phyloP scores from a whole-genome alignment of 75 land plant species.

The Pinus tabuliformis region DNA sequence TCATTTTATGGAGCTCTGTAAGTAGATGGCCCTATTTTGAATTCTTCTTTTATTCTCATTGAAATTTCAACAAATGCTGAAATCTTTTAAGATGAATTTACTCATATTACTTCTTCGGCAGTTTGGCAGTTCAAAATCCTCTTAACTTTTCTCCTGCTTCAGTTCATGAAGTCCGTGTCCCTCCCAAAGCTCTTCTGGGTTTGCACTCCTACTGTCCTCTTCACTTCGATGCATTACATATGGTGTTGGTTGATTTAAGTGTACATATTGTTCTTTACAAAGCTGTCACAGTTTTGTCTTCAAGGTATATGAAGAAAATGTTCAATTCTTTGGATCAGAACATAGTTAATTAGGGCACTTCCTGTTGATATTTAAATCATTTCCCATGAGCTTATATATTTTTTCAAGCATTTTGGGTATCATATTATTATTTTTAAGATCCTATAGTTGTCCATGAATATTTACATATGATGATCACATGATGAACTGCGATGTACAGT shows the following conservation, averaged over 20 bases:
- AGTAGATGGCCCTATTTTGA: constrained; percentile 14
- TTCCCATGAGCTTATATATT: background rate
- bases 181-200: constrained; percentile 75
- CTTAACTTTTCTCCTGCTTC: constrained; percentile 48
- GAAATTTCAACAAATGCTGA: background rate
- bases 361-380: too few relatives aligned
- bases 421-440: background rate
- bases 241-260: constrained; percentile 70
- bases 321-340: background rate
- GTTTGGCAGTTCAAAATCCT: constrained; percentile 32
- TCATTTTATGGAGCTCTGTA: constrained; percentile 46
- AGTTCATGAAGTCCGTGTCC: constrained; percentile 73
- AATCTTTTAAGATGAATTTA: background rate
- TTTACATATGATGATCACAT: background rate
- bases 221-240: constrained; percentile 81
- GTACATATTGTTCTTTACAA: constrained; percentile 56
- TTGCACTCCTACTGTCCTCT: constrained; percentile 84
- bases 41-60: background rate
- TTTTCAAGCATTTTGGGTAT: background rate
- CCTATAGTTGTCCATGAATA: background rate
- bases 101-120: constrained; percentile 9
- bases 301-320: constrained; percentile 19
- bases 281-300: constrained; percentile 16
- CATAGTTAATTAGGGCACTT: background rate
- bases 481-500: constrained; percentile 4